These are phyloP conservation scores for Bipolaris bicolor DNA, from an alignment of 2,329 filamentous ascomycete species.

Conservation along the genomic window DNA sequence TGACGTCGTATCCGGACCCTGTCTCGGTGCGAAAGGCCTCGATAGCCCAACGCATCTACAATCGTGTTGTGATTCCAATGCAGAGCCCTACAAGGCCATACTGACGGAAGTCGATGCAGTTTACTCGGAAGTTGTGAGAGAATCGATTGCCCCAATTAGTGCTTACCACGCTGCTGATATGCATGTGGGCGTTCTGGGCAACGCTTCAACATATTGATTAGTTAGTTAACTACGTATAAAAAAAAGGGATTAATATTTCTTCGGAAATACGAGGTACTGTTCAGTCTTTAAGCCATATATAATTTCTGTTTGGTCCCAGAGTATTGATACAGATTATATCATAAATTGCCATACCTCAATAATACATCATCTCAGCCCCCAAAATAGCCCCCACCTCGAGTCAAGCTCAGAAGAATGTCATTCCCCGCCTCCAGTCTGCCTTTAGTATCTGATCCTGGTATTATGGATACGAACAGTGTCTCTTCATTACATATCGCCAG, in stretches of 20 bases:
- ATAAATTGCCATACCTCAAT: too few relatives aligned
- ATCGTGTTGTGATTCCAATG: neutral
- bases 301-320: too few relatives aligned
- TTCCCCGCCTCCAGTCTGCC: neutral
- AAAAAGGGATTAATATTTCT: neutral
- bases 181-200: neutral
- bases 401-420: neutral
- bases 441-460: too few relatives aligned
- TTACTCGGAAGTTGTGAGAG: neutral
- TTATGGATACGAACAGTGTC: slow-evolving; percentile 9
- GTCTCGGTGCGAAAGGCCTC: neutral
- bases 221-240: too few relatives aligned
- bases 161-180: neutral
- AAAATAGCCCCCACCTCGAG: too few relatives aligned
- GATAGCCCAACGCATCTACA: neutral
- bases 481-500: slow-evolving; percentile 20
- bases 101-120: neutral
- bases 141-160: neutral
- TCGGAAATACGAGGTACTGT: too few relatives aligned
- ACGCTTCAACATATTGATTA: neutral
- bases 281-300: too few relatives aligned
- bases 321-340: too few relatives aligned
- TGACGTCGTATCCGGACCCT: neutral
- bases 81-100: neutral
- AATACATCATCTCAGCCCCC: too few relatives aligned